phyloP scores from a whole-genome alignment of 345 rosid genomes.

The Cochlearia excelsa region DNA sequence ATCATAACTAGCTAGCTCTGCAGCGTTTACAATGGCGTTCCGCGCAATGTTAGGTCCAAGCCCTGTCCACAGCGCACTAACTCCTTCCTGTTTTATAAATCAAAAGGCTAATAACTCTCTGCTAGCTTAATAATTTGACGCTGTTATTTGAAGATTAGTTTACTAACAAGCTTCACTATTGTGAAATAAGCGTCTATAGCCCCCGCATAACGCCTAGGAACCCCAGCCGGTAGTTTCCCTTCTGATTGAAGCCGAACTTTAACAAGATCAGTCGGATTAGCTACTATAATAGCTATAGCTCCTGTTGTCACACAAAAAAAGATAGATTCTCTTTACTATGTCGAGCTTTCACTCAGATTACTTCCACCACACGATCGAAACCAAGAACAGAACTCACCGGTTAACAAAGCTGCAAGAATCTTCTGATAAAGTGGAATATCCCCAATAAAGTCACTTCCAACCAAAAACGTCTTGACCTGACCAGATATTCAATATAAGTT shows the following conservation, averaged over 20 bases:
- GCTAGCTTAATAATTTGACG: not conserved
- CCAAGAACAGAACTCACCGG: conserved; percentile 51
- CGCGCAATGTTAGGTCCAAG: conserved; percentile 95
- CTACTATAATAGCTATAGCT: conserved; percentile 81
- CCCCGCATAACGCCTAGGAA: conserved; percentile 84
- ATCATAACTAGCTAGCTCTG: conserved; percentile 98
- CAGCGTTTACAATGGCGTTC: conserved; percentile 95
- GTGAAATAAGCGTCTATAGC: conserved; percentile 80
- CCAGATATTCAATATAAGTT: conserved; percentile 22
- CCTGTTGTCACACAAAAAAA: conserved; percentile 45
- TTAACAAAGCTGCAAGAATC: conserved; percentile 83
- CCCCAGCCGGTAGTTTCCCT: conserved; percentile 83
- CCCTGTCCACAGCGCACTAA: conserved; percentile 88
- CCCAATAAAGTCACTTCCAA: conserved; percentile 75
- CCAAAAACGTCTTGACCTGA: conserved; percentile 84
- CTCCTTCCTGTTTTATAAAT: conserved; percentile 57
- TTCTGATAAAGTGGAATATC: conserved; percentile 79
- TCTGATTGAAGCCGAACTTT: conserved; percentile 95
- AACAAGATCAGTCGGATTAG: conserved; percentile 95
- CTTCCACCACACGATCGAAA: conserved; percentile 2
- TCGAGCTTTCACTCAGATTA: not conserved
- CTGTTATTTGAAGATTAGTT: conserved; percentile 1
- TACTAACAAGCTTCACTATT: conserved; percentile 68
- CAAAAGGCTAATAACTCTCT: conserved; percentile 20
- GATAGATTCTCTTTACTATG: not conserved